Evolutionary conservation across 495 filamentous ascomycete genomes (phyloP), one percentile per base, ranked within the genome.

Genomic region (Venustampulla echinocandica): DNA sequence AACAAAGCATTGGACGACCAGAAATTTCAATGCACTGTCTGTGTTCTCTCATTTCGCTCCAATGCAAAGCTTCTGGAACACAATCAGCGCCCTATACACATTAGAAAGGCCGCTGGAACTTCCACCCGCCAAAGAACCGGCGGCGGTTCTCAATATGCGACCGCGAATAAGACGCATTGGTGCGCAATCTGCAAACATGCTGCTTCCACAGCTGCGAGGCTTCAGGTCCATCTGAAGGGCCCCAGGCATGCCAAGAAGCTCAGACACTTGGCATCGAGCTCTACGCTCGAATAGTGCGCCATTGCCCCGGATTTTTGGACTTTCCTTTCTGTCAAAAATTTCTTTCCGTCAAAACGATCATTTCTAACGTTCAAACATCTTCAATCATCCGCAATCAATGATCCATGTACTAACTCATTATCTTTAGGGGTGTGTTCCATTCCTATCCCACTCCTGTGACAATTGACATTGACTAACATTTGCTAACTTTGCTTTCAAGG

Each of bases 311-410:
- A 43, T 9, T 43, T 45, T 45, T 50, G n/a, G 39, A 23, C 28
- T 36, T 35, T 37, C 43, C 25, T 42, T 23, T 34, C 21, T 27
- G 39, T 49, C 38, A 42, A 49, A 37, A 45, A n/a, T n/a, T n/a
- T 49, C 25, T 42, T 23, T 34, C 21, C 22, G 39, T 49, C 38
- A 42, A 49, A 37, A 45, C 36, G n/a, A 41, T 33, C 20, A 20
- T 19, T 39, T 4, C 22, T 22, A 25, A 11, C 7, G 37, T 17
- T 47, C 20, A 47, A 47, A 38, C 44, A 43, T 3, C 40, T 43
- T 27, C 20, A 27, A n/a, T 21, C 20, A 24, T 25, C 3, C 10
- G 19, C 40, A n/a, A n/a, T n/a, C n/a, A n/a, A n/a, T n/a, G n/a
- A n/a, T n/a, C n/a, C n/a, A n/a, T n/a, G n/a, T n/a, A n/a, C n/a